Percentiles rank a stretch among this genome's conserved stretches.
phyloP scores from a whole-genome alignment of 345 rosid genomes.

The Bretschneidera sinensis region DNA sequence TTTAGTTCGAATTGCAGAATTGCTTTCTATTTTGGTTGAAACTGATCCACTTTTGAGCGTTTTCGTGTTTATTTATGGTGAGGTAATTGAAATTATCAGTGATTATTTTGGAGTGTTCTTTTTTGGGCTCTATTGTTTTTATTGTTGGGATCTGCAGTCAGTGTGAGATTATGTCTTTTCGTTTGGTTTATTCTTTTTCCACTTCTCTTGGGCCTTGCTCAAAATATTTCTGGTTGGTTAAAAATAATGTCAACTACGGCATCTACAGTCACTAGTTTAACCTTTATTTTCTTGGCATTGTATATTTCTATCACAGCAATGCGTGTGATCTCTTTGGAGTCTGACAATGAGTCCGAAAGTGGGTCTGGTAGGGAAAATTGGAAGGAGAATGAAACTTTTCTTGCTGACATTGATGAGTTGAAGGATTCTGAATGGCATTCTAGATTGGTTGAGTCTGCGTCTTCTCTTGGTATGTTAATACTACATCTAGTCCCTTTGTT shows the following conservation, averaged over 20 bases:
- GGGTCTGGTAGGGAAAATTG: constrained; percentile 25
- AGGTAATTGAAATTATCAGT: background rate
- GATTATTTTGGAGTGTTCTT: background rate
- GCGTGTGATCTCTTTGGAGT: constrained; percentile 58
- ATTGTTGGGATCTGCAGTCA: background rate
- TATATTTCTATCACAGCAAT: constrained; percentile 33
- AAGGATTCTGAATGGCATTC: constrained; percentile 24
- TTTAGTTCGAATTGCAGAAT: background rate
- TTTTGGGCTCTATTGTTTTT: background rate
- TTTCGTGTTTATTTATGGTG: background rate
- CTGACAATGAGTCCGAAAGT: constrained; percentile 50
- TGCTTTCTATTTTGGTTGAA: background rate
- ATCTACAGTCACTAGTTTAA: background rate
- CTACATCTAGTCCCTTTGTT: constrained; percentile 9
- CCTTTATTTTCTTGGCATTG: background rate
- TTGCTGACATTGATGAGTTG: constrained; percentile 22
- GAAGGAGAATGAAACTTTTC: constrained; percentile 24
- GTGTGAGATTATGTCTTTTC: background rate
- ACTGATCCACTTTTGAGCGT: background rate
- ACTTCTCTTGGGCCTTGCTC: background rate
- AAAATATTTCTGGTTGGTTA: background rate
- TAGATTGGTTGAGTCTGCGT: constrained; percentile 15
- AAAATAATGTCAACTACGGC: background rate
- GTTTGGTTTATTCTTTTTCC: background rate
- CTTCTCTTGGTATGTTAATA: constrained; percentile 29